Percentiles rank a stretch among this genome's conserved stretches.
These are phyloP conservation scores for Cyanodermella asteris DNA, from an alignment of 2,329 filamentous ascomycete species.

Conservation along the genomic window DNA sequence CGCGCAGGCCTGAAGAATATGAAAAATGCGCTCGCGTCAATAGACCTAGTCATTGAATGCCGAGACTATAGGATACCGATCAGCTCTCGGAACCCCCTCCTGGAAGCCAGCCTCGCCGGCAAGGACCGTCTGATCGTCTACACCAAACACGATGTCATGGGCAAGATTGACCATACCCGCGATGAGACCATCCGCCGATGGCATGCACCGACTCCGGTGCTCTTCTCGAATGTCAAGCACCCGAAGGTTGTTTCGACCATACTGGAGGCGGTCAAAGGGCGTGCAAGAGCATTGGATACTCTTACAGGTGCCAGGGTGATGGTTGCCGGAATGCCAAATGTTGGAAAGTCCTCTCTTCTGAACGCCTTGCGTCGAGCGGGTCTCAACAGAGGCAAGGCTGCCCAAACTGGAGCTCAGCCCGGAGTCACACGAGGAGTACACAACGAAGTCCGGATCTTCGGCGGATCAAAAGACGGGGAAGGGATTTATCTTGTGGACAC, in stretches of 20 bases:
- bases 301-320: slow-evolving; percentile 70
- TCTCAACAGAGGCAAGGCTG: slow-evolving; percentile 45
- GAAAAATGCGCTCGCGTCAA: slow-evolving; percentile 54
- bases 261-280: slow-evolving; percentile 28
- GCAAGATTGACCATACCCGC: slow-evolving; percentile 18
- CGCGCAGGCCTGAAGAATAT: slow-evolving; percentile 60
- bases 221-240: slow-evolving; percentile 31
- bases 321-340: slow-evolving; percentile 93
- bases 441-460: slow-evolving; percentile 60
- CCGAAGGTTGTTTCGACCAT: slow-evolving; percentile 23
- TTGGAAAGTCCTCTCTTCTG: slow-evolving; percentile 86
- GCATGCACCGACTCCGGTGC: slow-evolving; percentile 28
- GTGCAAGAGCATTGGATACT: slow-evolving; percentile 29
- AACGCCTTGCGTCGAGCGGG: slow-evolving; percentile 60
- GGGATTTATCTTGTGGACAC: slow-evolving; percentile 79
- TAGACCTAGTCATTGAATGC: slow-evolving; percentile 82
- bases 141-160: slow-evolving; percentile 58
- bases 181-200: slow-evolving; percentile 31
- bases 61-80: slow-evolving; percentile 81
- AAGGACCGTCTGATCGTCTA: slow-evolving; percentile 66
- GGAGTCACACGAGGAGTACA: slow-evolving; percentile 75
- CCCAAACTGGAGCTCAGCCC: slow-evolving; percentile 65
- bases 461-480: slow-evolving; percentile 29
- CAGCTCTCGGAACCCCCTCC: slow-evolving; percentile 72
- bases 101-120: slow-evolving; percentile 55